These are phyloP conservation scores for Aeschynomene evenia DNA, from an alignment of 306 rosid species.

Conservation along the genomic window DNA sequence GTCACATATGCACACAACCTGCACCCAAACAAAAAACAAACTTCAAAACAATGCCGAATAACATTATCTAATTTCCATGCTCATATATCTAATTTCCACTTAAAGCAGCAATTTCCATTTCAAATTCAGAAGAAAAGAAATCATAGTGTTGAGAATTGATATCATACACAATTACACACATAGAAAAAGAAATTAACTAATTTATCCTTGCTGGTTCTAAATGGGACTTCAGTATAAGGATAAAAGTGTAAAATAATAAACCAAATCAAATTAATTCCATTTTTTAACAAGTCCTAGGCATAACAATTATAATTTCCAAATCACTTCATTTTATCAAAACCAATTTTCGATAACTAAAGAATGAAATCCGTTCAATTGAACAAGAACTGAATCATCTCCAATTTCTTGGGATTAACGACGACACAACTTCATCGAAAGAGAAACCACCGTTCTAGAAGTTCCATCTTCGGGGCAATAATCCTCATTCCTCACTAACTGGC, in stretches of 20 bases:
- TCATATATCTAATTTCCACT: constrained; percentile 3
- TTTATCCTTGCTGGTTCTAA: background rate
- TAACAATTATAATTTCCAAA: background rate
- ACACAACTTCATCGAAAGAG: background rate
- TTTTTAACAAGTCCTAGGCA: background rate
- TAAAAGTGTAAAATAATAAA: background rate
- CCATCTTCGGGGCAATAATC: constrained; percentile 7
- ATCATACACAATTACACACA: background rate
- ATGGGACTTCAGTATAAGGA: background rate
- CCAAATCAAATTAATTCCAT: background rate
- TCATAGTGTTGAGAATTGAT: background rate
- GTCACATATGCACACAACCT: constrained; percentile 43
- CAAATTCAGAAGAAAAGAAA: constrained; percentile 18
- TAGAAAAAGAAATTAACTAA: constrained; percentile 5
- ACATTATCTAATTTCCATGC: background rate
- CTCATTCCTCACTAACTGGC: background rate
- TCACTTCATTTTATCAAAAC: background rate
- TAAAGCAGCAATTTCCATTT: constrained; percentile 13
- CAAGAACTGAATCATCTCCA: background rate
- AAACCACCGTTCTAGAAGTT: background rate
- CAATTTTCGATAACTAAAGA: background rate
- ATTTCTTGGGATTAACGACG: background rate
- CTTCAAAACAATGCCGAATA: background rate
- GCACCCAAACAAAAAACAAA: constrained; percentile 28
- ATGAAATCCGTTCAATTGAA: background rate